A percentile compares a stretch with the other conserved stretches of the same genome.
These are phyloP conservation scores for Ogataea methylovora DNA, from an alignment of 805 yeast genomes.

Conservation along the genomic window DNA sequence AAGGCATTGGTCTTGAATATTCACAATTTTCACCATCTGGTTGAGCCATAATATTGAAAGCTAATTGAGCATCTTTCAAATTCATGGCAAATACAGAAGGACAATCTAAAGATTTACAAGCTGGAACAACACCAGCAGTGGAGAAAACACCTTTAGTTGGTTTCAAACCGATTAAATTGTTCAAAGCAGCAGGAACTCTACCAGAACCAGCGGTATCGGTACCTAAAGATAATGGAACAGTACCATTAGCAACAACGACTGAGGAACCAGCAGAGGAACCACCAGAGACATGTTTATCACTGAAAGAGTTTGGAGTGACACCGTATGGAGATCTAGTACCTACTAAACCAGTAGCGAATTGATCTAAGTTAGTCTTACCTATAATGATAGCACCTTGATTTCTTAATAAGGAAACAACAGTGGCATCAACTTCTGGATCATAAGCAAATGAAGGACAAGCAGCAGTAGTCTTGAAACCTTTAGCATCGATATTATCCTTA, in stretches of 20 bases:
- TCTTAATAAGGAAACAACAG: conserved; percentile 65
- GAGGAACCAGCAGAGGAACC: conserved; percentile 98
- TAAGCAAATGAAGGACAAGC: conserved; percentile 87
- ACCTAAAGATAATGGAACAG: conserved; percentile 83
- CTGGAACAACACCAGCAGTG: conserved; percentile 91
- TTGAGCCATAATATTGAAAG: conserved; percentile 63
- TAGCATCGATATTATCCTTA: conserved; percentile 90
- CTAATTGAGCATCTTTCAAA: conserved; percentile 74
- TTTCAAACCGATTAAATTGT: conserved; percentile 86
- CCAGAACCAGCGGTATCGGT: conserved; percentile 99
- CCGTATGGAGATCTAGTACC: conserved; percentile 97
- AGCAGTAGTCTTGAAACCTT: conserved; percentile 80
- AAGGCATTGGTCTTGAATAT: conserved; percentile 72
- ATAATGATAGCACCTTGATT: conserved; percentile 88
- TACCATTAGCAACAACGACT: conserved; percentile 80
- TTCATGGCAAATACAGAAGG: conserved; percentile 79
- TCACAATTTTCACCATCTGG: conserved; percentile 65
- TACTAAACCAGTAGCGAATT: conserved; percentile 95
- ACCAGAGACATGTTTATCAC: conserved; percentile 76
- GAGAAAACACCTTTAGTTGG: conserved; percentile 89
- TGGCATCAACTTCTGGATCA: conserved; percentile 63
- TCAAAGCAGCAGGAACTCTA: conserved; percentile 92
- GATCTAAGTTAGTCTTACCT: conserved; percentile 94
- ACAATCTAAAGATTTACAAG: conserved; percentile 91
- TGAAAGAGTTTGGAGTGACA: conserved; percentile 72